These are phyloP conservation scores for slime mould (Dictyostelium discoideum) DNA, from an alignment of 78 protist genomes.

Conservation along the genomic window DNA sequence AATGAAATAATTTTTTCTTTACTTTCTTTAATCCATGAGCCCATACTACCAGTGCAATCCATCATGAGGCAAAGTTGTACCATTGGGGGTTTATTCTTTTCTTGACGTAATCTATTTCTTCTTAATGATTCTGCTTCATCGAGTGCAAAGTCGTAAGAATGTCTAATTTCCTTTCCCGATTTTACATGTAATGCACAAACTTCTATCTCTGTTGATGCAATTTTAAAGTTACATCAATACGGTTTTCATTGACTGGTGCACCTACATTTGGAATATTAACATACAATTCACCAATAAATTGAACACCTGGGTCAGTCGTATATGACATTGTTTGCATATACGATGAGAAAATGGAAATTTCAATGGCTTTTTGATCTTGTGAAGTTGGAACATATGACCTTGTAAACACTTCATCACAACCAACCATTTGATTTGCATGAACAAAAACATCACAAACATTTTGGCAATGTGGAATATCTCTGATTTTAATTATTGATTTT, in stretches of 20 bases:
- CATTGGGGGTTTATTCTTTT: no score
- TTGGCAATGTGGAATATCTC: neutral
- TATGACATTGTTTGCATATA: neutral
- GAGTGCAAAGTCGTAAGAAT: neutral
- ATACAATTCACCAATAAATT: neutral
- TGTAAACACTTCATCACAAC: neutral
- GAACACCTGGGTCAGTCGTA: neutral
- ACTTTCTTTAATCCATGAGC: no score
- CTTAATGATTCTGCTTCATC: neutral
- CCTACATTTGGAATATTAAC: neutral
- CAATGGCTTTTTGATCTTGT: neutral
- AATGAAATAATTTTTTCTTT: no score
- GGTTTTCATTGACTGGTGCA: neutral
- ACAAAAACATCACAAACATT: neutral
- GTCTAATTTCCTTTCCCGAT: neutral
- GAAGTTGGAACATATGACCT: neutral
- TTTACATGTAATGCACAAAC: no score
- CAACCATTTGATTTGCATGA: neutral
- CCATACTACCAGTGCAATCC: no score
- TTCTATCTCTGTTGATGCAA: constrained; percentile 1
- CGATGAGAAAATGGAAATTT: neutral
- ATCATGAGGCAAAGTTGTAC: no score
- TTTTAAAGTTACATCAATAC: neutral
- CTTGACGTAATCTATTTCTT: constrained; percentile 1
- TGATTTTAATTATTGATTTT: neutral